Evolutionary conservation across 129 eudicot species (phyloP), one percentile per base, ranked within the genome.

Genomic region (Lactuca saligna): DNA sequence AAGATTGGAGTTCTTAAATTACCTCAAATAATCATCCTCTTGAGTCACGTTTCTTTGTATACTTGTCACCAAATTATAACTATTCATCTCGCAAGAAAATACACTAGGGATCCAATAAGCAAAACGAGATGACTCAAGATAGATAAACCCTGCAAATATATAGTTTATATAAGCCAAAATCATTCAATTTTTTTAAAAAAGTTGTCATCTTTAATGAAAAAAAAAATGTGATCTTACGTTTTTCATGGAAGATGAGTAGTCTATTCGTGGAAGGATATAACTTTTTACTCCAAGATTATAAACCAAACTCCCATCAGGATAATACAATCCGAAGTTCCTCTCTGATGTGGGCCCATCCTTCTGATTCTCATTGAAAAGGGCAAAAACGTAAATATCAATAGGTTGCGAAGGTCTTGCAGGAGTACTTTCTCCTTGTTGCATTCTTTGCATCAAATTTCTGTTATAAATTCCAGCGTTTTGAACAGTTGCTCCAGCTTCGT

Each of bases 321-420:
- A 89, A 73, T 77, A 94, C 70, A 94, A 79, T 7, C 99, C 97
- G 20, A 87, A 93, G 63, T 93, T 93, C 83, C 95, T 78, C 85
- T 93, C 99, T 2, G 99, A 94, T 3, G 85, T 69, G 0, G 99
- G 99, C 50, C 96, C 99, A 35, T 80, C 57, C 82, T 94, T 94
- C 41, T 79, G 34, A 77, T 94, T 78, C 86, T 94, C 99, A 33
- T 94, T 94, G 44, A 94, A 94, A 31, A 94, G 97, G 5, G 99
- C 99, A 79, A 94, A 94, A 50, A 94, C 84, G 35, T 84, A 89
- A 5, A 89, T 83, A 10, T 87, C 95, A 41, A 94, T 61, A 12
- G 97, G 99, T 9, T 75, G 81, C 0, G 86, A 74, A 5, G 99
- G 96, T 14, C 71, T 84, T 0, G 87, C 95, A 0, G 99, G 99